phyloP scores from a whole-genome alignment of 805 yeast genomes.

The Starmerella riodocensis region DNA sequence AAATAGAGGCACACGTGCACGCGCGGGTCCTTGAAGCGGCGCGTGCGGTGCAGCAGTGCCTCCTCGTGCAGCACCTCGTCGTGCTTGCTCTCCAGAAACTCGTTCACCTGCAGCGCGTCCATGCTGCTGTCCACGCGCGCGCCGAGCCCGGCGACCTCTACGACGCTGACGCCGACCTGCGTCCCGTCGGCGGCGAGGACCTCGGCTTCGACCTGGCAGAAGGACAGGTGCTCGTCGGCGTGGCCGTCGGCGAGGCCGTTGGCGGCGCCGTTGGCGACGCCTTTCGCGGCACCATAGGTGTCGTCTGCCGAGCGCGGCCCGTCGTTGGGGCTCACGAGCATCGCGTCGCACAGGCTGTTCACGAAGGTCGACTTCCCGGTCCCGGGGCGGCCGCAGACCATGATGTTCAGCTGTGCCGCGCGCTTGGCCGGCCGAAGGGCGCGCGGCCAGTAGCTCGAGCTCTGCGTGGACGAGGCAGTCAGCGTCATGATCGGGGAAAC shows the following conservation, averaged over 20 bases:
- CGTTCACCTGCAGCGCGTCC: constrained; percentile 35
- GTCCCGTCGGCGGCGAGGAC: constrained; percentile 45
- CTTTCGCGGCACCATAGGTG: not conserved
- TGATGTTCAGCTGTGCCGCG: too few species aligned
- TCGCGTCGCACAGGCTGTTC: constrained; percentile 45
- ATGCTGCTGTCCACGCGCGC: constrained; percentile 52
- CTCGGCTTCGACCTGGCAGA: too few species aligned
- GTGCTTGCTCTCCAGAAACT: constrained; percentile 54
- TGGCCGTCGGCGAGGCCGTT: constrained; percentile 15
- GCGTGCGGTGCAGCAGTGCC: constrained; percentile 74
- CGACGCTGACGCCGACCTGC: constrained; percentile 41
- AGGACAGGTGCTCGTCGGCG: too few species aligned
- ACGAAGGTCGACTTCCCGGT: constrained; percentile 65
- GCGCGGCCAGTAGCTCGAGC: too few species aligned
- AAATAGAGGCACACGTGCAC: constrained; percentile 75
- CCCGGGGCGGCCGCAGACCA: constrained; percentile 65
- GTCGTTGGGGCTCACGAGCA: too few species aligned
- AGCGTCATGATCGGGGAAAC: too few species aligned
- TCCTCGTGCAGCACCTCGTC: constrained; percentile 68
- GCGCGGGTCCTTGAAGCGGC: constrained; percentile 58
- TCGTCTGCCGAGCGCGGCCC: not conserved
- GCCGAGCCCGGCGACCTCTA: constrained; percentile 69
- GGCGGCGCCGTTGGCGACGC: constrained; percentile 13
- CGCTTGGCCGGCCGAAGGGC: too few species aligned
- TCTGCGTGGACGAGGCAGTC: too few species aligned